Percentiles rank a stretch among this genome's conserved stretches.
Evolutionary conservation across 2,329 filamentous ascomycete species (phyloP).

Genomic region (Claviceps fusiformis): DNA sequence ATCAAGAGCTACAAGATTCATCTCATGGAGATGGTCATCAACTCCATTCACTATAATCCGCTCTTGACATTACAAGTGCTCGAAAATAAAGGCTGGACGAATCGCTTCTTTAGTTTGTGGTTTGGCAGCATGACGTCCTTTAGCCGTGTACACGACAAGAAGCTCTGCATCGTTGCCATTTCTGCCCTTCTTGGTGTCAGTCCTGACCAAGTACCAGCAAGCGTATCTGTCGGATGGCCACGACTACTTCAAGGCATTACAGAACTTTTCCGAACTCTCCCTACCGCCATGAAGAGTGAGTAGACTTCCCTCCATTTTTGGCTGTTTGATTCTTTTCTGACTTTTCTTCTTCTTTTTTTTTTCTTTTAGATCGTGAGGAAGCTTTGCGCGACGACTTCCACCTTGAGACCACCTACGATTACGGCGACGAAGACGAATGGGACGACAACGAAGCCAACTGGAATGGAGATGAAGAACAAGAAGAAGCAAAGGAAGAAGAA

Average conservation of each 20-base stretch:
- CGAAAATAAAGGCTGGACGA: constrained; percentile 89
- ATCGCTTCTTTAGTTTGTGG: constrained; percentile 98
- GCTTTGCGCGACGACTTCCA: constrained; percentile 79
- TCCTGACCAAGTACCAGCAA: constrained; percentile 73
- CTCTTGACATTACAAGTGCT: constrained; percentile 70
- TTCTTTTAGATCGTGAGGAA: constrained; percentile 67
- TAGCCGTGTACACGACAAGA: constrained; percentile 93
- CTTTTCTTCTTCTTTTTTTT: too few relatives aligned
- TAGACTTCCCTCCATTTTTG: constrained; percentile 6
- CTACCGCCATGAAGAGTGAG: constrained; percentile 72
- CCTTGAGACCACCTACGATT: constrained; percentile 49
- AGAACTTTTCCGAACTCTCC: constrained; percentile 80
- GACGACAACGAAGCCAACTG: constrained; percentile 72
- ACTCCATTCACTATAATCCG: constrained; percentile 95
- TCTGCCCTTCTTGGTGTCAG: constrained; percentile 68
- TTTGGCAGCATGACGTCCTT: constrained; percentile 94
- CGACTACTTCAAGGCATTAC: constrained; percentile 79
- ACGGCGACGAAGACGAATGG: constrained; percentile 67
- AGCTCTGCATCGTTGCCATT: constrained; percentile 90
- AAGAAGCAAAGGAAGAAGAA: constrained; percentile 56
- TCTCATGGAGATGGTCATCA: constrained; percentile 98
- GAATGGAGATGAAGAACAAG: constrained; percentile 56
- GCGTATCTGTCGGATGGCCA: constrained; percentile 91
- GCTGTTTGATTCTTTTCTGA: neutral
- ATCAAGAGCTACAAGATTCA: constrained; percentile 92